Percentiles rank a stretch among this genome's conserved stretches.
These are phyloP conservation scores for Hericium coralloides DNA, from an alignment of 768 basidiomycete species.

Conservation along the genomic window DNA sequence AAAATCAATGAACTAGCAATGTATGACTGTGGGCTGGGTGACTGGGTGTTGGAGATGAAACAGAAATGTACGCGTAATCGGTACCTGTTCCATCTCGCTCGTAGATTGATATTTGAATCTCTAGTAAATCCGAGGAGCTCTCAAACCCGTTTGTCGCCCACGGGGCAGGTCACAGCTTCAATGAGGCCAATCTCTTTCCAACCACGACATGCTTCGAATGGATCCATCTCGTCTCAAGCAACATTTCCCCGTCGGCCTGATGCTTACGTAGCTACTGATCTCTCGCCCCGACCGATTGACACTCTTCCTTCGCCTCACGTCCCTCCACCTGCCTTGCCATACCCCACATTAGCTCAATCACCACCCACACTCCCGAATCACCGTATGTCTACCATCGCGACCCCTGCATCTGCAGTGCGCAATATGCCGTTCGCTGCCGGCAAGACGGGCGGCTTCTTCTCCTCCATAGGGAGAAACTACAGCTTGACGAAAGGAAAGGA, in stretches of 20 bases:
- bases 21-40: slow-evolving; percentile 65
- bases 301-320: slow-evolving; percentile 46
- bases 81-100: not conserved
- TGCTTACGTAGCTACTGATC: slow-evolving; percentile 69
- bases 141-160: not conserved
- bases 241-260: slow-evolving; percentile 79
- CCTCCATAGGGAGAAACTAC: slow-evolving; percentile 64
- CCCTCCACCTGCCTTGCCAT: slow-evolving; percentile 54
- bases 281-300: slow-evolving; percentile 30
- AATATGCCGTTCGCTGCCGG: slow-evolving; percentile 19
- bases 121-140: slow-evolving; percentile 9
- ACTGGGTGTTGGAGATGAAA: slow-evolving; percentile 61
- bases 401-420: slow-evolving; percentile 26
- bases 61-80: slow-evolving; percentile 36
- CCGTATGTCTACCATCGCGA: slow-evolving; percentile 27
- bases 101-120: not conserved
- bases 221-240: slow-evolving; percentile 64
- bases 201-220: slow-evolving; percentile 58
- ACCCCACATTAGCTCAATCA: slow-evolving; percentile 54
- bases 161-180: not conserved
- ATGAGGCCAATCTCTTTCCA: slow-evolving; percentile 24
- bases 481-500: slow-evolving; percentile 38
- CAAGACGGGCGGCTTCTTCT: slow-evolving; percentile 58
- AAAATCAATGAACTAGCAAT: slow-evolving; percentile 78
- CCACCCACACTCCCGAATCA: slow-evolving; percentile 19